Evolutionary conservation across 192 early-diverging fungal species (phyloP).

Genomic region (Coemansia sp.): DNA sequence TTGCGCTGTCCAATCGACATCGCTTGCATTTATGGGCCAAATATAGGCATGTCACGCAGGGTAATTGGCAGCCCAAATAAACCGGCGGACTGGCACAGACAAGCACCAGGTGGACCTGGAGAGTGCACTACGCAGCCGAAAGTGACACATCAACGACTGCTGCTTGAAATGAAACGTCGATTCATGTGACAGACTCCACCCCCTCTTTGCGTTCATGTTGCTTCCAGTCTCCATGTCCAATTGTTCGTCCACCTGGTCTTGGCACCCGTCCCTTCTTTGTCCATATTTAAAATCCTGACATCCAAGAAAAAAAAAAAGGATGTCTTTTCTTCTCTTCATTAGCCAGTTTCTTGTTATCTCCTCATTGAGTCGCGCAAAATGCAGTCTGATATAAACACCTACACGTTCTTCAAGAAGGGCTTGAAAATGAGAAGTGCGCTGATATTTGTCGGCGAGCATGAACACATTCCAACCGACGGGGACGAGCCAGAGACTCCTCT

Average conservation of each 20-base stretch:
- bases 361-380: neutral
- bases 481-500: neutral
- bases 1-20: neutral
- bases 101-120: no score
- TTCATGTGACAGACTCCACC: neutral
- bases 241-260: no score
- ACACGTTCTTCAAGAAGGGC: neutral
- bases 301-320: no score
- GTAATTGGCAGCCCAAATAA: no score
- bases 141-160: no score
- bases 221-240: no score
- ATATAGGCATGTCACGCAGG: neutral
- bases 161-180: neutral
- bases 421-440: neutral
- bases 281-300: no score
- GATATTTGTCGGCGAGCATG: neutral
- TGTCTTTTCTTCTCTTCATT: neutral
- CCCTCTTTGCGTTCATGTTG: neutral
- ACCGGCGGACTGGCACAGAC: no score
- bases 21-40: neutral
- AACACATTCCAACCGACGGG: neutral
- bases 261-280: no score
- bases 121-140: no score
- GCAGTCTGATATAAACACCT: neutral
- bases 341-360: neutral